Conservation (phyloP, 179 eudicot species). For the Gypsophila paniculata region DNA sequence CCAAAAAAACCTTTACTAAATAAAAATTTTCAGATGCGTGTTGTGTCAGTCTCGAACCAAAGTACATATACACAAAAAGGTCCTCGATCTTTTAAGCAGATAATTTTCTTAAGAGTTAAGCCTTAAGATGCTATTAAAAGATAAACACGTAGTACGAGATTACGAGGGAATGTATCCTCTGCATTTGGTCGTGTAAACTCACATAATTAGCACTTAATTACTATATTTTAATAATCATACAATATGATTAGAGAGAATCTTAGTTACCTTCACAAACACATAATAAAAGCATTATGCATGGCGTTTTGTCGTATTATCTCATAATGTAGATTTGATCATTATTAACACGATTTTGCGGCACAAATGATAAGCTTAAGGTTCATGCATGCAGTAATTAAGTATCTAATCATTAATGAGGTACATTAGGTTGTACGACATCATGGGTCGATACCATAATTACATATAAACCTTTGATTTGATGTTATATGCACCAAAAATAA, state of each 20-base stretch:
- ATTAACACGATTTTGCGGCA: conserved; percentile 11
- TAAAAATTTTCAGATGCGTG: too few species aligned
- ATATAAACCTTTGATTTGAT: not conserved
- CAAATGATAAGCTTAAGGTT: conserved; percentile 23
- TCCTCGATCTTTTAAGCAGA: not conserved
- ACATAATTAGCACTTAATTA: conserved; percentile 8
- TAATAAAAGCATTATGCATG: not conserved
- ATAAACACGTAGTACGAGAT: not conserved
- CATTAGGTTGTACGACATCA: conserved; percentile 31
- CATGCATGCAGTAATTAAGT: conserved; percentile 24
- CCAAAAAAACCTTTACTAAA: too few species aligned
- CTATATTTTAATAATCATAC: not conserved
- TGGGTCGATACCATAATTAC: not conserved
- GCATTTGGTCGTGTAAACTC: conserved; percentile 7
- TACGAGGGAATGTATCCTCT: not conserved
- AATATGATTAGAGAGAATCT: conserved; percentile 16
- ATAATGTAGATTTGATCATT: conserved; percentile 8
- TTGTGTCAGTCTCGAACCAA: too few species aligned
- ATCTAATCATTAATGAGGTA: conserved; percentile 19
- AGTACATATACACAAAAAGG: not conserved
- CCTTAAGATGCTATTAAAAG: not conserved
- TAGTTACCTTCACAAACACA: not conserved
- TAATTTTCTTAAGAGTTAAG: not conserved
- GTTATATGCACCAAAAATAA: not conserved
- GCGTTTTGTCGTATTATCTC: conserved; percentile 12